phyloP scores from a whole-genome alignment of 1,284 basidiomycete species.

The Thecaphora frezii region DNA sequence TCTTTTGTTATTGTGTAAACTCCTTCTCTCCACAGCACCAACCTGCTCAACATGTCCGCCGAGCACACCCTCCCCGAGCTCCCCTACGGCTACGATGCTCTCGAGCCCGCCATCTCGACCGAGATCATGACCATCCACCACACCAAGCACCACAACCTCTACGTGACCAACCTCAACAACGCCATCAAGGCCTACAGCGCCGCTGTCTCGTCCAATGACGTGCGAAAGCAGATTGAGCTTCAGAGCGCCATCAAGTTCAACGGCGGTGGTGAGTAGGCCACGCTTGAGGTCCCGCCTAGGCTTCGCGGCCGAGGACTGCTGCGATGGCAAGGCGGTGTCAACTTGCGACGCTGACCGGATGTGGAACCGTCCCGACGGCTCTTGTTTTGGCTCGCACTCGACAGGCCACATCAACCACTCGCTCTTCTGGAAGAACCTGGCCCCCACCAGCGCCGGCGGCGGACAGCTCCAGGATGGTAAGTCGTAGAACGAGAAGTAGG shows the following conservation, averaged over 20 bases:
- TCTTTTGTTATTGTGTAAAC: too few species aligned
- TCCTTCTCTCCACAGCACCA: background rate
- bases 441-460: slow-evolving; percentile 57
- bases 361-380: too few species aligned
- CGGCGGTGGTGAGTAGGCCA: slow-evolving; percentile 70
- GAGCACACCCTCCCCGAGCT: slow-evolving; percentile 78
- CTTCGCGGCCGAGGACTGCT: too few species aligned
- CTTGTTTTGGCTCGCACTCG: background rate
- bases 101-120: slow-evolving; percentile 79
- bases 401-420: slow-evolving; percentile 71
- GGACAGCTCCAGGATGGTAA: slow-evolving; percentile 66
- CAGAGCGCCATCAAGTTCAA: slow-evolving; percentile 87
- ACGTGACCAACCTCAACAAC: slow-evolving; percentile 62
- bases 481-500: too few species aligned
- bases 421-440: slow-evolving; percentile 92
- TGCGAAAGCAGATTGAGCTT: slow-evolving; percentile 80
- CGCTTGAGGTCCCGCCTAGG: too few species aligned
- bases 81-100: slow-evolving; percentile 85
- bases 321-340: background rate
- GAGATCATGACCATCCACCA: slow-evolving; percentile 75
- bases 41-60: slow-evolving; percentile 24
- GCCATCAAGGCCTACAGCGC: slow-evolving; percentile 80
- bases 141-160: slow-evolving; percentile 80
- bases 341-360: too few species aligned
- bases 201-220: slow-evolving; percentile 66